phyloP scores from a whole-genome alignment of 2,329 filamentous ascomycete species.

The Nectriaceae sp. region DNA sequence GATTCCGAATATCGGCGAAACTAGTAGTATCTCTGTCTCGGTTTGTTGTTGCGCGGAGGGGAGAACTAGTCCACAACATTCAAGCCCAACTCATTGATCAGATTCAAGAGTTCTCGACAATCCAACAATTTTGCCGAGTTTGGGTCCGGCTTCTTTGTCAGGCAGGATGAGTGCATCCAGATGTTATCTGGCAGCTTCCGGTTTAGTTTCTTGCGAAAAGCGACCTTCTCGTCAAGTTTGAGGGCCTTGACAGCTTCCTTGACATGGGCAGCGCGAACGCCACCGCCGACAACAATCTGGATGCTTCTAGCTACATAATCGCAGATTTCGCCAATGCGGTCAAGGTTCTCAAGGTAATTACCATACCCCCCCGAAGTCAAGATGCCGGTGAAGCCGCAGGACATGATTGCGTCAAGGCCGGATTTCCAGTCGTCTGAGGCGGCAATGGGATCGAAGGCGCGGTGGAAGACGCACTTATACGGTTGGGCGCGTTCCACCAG shows the following conservation, averaged over 20 bases:
- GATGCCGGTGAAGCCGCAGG: conserved; percentile 51
- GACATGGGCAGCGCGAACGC: conserved; percentile 47
- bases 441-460: conserved; percentile 55
- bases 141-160: too few species aligned
- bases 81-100: conserved; percentile 10
- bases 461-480: conserved; percentile 53
- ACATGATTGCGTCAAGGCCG: conserved; percentile 36
- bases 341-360: conserved; percentile 41
- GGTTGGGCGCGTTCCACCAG: conserved; percentile 46
- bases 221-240: conserved; percentile 6
- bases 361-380: conserved; percentile 56
- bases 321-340: conserved; percentile 39
- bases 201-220: neutral
- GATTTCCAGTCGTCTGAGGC: conserved; percentile 19
- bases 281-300: conserved; percentile 55
- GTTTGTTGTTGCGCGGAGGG: neutral
- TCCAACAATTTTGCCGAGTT: too few species aligned
- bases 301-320: conserved; percentile 30
- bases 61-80: neutral
- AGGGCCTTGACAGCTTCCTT: conserved; percentile 29
- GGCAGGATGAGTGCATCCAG: conserved; percentile 51
- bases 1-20: too few species aligned
- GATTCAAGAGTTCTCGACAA: conserved; percentile 23
- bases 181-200: conserved; percentile 22
- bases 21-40: neutral